Conservation (phyloP, 345 rosid genomes). For the Hypericum perforatum region DNA sequence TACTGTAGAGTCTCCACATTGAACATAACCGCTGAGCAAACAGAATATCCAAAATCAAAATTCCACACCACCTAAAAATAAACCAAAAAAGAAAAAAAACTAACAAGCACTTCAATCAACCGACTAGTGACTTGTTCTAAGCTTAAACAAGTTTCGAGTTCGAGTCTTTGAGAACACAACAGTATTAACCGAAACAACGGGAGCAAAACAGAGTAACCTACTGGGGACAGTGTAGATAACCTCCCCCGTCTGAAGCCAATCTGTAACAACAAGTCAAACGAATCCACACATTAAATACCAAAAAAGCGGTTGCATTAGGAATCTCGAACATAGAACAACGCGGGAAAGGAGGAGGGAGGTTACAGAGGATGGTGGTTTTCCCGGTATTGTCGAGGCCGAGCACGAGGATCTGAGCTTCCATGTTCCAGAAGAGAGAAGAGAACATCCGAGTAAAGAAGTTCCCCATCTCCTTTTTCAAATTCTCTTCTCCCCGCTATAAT, state of each 20-base stretch:
- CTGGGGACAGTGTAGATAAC: conserved; percentile 95
- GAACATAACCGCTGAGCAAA: conserved; percentile 68
- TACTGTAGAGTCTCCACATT: conserved; percentile 94
- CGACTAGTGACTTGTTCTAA: no score
- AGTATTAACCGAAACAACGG: no score
- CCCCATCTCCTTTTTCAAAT: conserved; percentile 9
- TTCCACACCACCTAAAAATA: conserved; percentile 12
- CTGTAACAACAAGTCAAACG: conserved; percentile 6
- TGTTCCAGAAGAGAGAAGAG: conserved; percentile 17
- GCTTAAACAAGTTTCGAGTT: no score
- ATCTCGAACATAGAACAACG: not conserved
- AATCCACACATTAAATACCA: not conserved
- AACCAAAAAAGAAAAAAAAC: conserved; percentile 4
- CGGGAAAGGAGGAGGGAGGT: not conserved
- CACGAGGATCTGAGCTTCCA: conserved; percentile 22
- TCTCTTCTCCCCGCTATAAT: no score
- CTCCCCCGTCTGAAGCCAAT: conserved; percentile 98
- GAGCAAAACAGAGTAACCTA: conserved; percentile 22
- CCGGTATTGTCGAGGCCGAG: conserved; percentile 24
- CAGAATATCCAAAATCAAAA: no score
- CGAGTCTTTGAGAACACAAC: no score
- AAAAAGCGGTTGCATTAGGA: no score
- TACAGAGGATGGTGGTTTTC: conserved; percentile 24
- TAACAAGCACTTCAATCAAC: no score
- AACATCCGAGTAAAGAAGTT: conserved; percentile 17